phyloP scores from a whole-genome alignment of 257 asterid genomes.

The Ajuga chamaepitys region DNA sequence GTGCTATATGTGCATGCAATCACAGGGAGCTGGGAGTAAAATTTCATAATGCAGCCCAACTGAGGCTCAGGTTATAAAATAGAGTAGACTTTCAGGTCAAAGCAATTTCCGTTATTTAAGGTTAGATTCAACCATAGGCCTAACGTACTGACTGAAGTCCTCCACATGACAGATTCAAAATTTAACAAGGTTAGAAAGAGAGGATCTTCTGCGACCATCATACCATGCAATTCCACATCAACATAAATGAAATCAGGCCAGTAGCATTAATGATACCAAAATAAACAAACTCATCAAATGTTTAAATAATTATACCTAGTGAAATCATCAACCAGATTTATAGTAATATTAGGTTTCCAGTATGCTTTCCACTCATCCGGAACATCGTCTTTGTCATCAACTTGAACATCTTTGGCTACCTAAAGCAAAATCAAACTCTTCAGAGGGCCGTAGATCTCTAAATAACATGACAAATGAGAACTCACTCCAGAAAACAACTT shows the following conservation, averaged over 20 bases:
- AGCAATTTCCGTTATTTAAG: not conserved
- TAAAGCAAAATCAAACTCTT: slow-evolving; percentile 26
- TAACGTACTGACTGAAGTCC: not conserved
- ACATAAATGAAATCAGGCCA: not conserved
- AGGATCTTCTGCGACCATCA: not conserved
- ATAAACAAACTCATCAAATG: not conserved
- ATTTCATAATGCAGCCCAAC: not conserved
- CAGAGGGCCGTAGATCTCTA: slow-evolving; percentile 2
- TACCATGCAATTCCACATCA: not conserved
- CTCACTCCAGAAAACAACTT: not conserved
- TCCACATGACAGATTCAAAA: not conserved
- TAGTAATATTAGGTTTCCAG: slow-evolving; percentile 90
- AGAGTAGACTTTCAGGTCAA: not conserved
- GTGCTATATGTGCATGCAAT: not conserved
- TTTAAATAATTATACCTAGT: slow-evolving; percentile 49
- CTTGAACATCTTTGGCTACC: slow-evolving; percentile 47
- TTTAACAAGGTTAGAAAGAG: not conserved
- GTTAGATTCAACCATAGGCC: not conserved
- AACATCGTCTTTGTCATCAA: slow-evolving; percentile 53
- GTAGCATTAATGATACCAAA: not conserved
- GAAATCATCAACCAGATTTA: slow-evolving; percentile 93
- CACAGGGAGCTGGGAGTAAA: not conserved
- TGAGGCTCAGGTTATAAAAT: not conserved
- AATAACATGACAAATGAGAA: not conserved
- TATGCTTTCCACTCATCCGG: slow-evolving; percentile 79